A percentile compares a stretch with the other conserved stretches of the same genome.
phyloP scores from a whole-genome alignment of 73 alveolate species.

The Effrenium voratum region DNA sequence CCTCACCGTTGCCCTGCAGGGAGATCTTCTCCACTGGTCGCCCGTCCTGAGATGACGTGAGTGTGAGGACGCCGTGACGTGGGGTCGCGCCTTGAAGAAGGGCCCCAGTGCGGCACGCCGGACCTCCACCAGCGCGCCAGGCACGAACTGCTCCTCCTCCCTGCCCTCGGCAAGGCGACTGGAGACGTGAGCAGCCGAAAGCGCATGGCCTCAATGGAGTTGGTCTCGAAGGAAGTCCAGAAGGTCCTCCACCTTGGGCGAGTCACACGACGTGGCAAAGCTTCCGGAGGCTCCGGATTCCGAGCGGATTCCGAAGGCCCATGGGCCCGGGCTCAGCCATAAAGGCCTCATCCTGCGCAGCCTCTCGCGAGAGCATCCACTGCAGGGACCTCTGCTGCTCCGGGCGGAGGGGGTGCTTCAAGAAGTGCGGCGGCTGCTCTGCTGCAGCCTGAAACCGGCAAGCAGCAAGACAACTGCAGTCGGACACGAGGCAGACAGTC shows the following conservation, averaged over 20 bases:
- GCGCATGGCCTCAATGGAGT: background rate
- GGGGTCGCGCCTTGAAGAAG: too few species aligned
- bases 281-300: too few species aligned
- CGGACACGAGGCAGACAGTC: background rate
- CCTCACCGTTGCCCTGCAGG: too few species aligned
- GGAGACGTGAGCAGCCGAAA: too few species aligned
- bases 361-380: constrained; percentile 76
- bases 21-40: too few species aligned
- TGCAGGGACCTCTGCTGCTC: constrained; percentile 83
- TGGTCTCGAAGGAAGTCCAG: constrained; percentile 29
- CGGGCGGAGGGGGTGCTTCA: constrained; percentile 29
- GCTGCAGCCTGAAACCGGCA: constrained; percentile 28
- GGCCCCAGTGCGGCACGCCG: background rate
- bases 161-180: too few species aligned
- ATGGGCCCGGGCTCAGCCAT: constrained; percentile 9
- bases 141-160: background rate
- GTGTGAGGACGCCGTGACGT: too few species aligned
- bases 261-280: background rate
- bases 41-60: too few species aligned
- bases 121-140: background rate
- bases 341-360: constrained; percentile 2
- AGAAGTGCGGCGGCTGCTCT: constrained; percentile 72
- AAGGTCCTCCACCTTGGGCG: constrained; percentile 48
- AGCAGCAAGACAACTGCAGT: background rate
- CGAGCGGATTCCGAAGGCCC: too few species aligned